Conservation (phyloP, 2,329 filamentous ascomycete species). For the Monosporascus sp. region DNA sequence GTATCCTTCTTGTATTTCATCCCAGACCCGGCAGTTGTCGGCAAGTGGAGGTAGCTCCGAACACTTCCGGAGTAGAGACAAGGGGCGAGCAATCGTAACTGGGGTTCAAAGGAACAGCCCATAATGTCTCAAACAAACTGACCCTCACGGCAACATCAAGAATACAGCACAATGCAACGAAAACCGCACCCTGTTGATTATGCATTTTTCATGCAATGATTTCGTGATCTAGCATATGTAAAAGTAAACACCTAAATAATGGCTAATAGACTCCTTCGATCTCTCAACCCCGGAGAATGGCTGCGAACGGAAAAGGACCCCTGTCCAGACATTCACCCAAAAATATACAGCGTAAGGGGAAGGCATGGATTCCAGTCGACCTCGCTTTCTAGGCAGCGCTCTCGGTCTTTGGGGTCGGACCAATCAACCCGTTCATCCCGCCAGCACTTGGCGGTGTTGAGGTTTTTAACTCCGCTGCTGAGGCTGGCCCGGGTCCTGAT, state of each 20-base stretch:
- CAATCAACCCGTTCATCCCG: constrained; percentile 43
- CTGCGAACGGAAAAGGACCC: background rate
- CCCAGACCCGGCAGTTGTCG: no score
- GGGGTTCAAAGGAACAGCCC: no score
- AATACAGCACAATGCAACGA: background rate
- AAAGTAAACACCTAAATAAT: background rate
- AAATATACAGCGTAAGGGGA: background rate
- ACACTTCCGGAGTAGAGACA: no score
- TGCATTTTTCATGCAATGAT: background rate
- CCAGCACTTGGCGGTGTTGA: constrained; percentile 40
- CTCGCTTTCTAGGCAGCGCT: constrained; percentile 15
- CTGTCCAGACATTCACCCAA: background rate
- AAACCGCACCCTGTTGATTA: no score
- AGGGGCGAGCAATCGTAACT: no score
- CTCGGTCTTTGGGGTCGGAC: constrained; percentile 43
- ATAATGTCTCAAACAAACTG: background rate
- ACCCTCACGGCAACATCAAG: background rate
- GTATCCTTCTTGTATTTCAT: background rate
- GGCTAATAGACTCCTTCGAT: background rate
- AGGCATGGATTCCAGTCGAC: background rate
- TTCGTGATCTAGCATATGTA: background rate
- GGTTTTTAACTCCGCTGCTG: constrained; percentile 48
- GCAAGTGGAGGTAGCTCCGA: no score
- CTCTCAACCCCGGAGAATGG: background rate
- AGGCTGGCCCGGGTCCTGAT: constrained; percentile 32